These are phyloP conservation scores for Colletotrichum sp. DNA, from an alignment of 2,329 filamentous ascomycete species.

Conservation along the genomic window DNA sequence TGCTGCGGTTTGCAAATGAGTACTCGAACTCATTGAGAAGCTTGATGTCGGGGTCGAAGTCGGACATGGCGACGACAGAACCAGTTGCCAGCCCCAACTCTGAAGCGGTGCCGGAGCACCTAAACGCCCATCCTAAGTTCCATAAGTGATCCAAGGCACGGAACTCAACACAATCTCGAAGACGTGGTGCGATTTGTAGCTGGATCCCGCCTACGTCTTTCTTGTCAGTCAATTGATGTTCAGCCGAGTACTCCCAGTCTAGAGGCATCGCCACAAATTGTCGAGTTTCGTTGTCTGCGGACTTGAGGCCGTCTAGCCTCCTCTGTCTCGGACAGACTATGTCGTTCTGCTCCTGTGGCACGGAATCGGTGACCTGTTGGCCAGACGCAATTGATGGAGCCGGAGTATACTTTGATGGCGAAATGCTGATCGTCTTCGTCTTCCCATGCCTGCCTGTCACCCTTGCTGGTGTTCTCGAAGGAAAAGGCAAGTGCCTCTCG, in stretches of 20 bases:
- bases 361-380: not conserved
- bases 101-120: not conserved
- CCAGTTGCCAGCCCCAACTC: not conserved
- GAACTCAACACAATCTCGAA: not conserved
- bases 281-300: not conserved
- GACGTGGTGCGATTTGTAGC: not conserved
- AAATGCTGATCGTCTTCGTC: not conserved
- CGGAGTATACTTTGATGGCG: not conserved
- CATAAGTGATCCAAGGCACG: not conserved
- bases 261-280: slow-evolving; percentile 5
- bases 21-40: not conserved
- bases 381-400: not conserved
- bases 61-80: not conserved
- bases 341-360: not conserved
- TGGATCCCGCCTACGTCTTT: not conserved
- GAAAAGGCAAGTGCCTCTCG: not conserved
- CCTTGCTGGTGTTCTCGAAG: not conserved
- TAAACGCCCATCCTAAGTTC: not conserved
- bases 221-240: not conserved
- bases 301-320: not conserved
- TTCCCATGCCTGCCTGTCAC: not conserved
- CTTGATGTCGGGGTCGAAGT: not conserved
- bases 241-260: not conserved
- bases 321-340: not conserved
- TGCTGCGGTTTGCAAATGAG: not conserved